Evolutionary conservation across 768 basidiomycete genomes (phyloP).

Genomic region (Rhodotorula babjevae): DNA sequence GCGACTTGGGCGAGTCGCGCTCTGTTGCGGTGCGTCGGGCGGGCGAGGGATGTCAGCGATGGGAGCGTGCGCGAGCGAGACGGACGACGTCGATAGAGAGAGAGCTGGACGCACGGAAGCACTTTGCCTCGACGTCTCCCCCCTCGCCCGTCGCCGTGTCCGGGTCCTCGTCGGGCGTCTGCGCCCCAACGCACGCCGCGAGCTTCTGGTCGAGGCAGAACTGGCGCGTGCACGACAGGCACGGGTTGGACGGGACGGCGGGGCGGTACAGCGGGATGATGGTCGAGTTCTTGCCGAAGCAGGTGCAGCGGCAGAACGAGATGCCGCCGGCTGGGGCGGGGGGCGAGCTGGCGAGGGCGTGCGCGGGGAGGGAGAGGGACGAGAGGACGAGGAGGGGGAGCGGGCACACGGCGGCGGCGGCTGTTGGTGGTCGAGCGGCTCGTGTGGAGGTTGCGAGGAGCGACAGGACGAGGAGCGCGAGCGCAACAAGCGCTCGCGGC

Average conservation of each 20-base stretch:
- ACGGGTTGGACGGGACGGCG: slow-evolving; percentile 46
- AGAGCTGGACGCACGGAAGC: slow-evolving; percentile 48
- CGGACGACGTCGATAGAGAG: neutral
- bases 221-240: slow-evolving; percentile 49
- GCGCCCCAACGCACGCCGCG: slow-evolving; percentile 46
- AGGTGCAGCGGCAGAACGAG: slow-evolving; percentile 46
- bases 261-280: slow-evolving; percentile 50
- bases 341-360: neutral
- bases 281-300: slow-evolving; percentile 47
- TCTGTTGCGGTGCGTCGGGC: slow-evolving; percentile 24
- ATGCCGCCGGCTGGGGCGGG: slow-evolving; percentile 13
- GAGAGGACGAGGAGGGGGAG: neutral
- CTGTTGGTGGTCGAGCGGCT: too few species aligned
- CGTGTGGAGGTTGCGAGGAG: neutral
- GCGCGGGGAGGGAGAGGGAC: neutral
- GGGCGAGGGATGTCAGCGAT: neutral
- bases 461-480: neutral
- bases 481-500: neutral
- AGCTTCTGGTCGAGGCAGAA: slow-evolving; percentile 52
- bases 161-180: slow-evolving; percentile 45
- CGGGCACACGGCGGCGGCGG: neutral
- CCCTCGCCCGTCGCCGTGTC: slow-evolving; percentile 50
- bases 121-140: slow-evolving; percentile 51
- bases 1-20: slow-evolving; percentile 42
- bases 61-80: too few species aligned